A percentile compares a stretch with the other conserved stretches of the same genome.
phyloP scores from a whole-genome alignment of 1,139 yeast species.

The Lodderomyces theae region DNA sequence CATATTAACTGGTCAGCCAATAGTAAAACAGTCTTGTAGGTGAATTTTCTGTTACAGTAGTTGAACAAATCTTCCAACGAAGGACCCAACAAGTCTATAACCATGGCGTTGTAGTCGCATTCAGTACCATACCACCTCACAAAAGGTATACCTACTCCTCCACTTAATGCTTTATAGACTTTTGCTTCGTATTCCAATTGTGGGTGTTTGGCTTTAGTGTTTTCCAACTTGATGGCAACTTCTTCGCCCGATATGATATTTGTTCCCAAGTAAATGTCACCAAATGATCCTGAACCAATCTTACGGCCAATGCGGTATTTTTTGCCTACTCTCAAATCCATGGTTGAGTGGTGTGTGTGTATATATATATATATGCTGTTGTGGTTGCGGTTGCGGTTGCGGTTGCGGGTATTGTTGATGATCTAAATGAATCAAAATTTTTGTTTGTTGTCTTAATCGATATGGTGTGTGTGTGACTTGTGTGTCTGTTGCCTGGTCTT shows the following conservation, averaged over 20 bases:
- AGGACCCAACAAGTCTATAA: constrained; percentile 92
- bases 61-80: constrained; percentile 93
- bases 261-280: constrained; percentile 91
- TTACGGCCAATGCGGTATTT: constrained; percentile 94
- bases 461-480: no score
- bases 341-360: constrained; percentile 12
- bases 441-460: no score
- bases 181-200: constrained; percentile 96
- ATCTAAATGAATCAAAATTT: no score
- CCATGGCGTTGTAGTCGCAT: constrained; percentile 96
- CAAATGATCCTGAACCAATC: constrained; percentile 96
- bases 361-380: background rate
- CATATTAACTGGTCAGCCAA: constrained; percentile 94
- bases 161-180: constrained; percentile 89
- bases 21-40: constrained; percentile 87
- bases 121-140: constrained; percentile 98
- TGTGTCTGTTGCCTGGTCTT: no score
- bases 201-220: constrained; percentile 89
- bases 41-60: constrained; percentile 90
- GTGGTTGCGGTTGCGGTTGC: background rate
- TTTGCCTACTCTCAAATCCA: constrained; percentile 90
- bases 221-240: constrained; percentile 93
- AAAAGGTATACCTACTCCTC: constrained; percentile 97
- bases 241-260: constrained; percentile 95
- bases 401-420: background rate